Evolutionary conservation across 306 rosid genomes (phyloP), one percentile per base, ranked within the genome.

Genomic region (Dryas drummondii): DNA sequence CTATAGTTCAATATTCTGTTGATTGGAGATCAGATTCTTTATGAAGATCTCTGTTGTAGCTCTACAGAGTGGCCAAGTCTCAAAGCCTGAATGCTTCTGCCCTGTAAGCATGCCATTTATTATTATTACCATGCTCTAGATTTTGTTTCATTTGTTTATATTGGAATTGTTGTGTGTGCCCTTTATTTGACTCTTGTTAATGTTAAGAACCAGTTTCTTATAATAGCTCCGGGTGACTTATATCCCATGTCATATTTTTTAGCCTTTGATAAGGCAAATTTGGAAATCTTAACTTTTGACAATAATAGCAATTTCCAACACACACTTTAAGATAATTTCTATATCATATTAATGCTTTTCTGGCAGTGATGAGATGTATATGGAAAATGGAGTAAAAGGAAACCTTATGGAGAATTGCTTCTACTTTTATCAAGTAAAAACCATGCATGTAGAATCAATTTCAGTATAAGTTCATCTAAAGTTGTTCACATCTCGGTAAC

Each of bases 41-140:
- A 71, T 52, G 84, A 75, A 86, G 84, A 79, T 85, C 48, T 27
- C 79, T 67, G 84, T 75, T 82, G 58, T 61, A 72, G 76, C 86
- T 55, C 76, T 66, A 50, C 81, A 37, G 76, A 74, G 66, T 48
- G 70, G 77, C 83, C 83, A 64, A 80, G 80, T 74, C 86, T 78
- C 86, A 81, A 86, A 60, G 84, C 91, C 89, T 79, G 85, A 82
- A 86, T 86, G 86, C 96, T 86, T 87, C 96, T 83, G 82, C 93
- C 83, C 73, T 94, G 93, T 91, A 91, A 91, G 98, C 98, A 88
- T 72, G 88, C 78, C 83, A 83, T 85, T 90, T 89, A 80, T 81
- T 83, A 79, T 82, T 80, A 75, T 61, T 85, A 87, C 89, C 83
- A 73, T 80, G 50, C 74, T 88, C 86, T 85, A 89, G 90, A 84